Conservation (phyloP, 176 grass and related monocot genomes). For the Bromus sterilis region DNA sequence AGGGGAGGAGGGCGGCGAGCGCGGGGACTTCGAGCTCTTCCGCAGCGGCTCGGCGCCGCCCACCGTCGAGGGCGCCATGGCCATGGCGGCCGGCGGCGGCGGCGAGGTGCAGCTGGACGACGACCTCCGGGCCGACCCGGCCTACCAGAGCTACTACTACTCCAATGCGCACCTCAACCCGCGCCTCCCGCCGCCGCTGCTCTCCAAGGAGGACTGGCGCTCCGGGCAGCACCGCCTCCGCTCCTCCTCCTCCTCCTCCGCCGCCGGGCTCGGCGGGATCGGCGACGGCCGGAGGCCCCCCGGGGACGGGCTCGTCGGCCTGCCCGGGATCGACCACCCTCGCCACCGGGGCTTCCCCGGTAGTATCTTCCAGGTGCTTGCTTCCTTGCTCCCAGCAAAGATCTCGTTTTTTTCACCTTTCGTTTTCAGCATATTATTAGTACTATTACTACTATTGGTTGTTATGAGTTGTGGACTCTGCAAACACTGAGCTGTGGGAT, state of each 20-base stretch:
- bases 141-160: conserved; percentile 63
- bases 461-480: background rate
- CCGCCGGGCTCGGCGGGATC: conserved; percentile 33
- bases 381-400: background rate
- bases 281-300: conserved; percentile 39
- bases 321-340: conserved; percentile 42
- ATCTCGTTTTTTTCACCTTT: background rate
- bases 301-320: conserved; percentile 25
- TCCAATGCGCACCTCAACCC: conserved; percentile 75
- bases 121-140: conserved; percentile 56
- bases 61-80: conserved; percentile 47
- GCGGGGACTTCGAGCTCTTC: conserved; percentile 58
- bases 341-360: conserved; percentile 40
- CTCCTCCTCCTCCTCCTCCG: conserved; percentile 9
- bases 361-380: conserved; percentile 64
- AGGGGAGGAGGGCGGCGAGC: conserved; percentile 27
- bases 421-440: background rate
- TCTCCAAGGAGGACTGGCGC: conserved; percentile 70
- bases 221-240: conserved; percentile 42
- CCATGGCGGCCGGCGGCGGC: conserved; percentile 11
- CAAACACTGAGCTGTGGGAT: background rate
- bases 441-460: background rate
- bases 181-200: conserved; percentile 54
- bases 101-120: conserved; percentile 39
- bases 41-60: conserved; percentile 78